These are phyloP conservation scores for Catharanthus roseus DNA, from an alignment of 257 asterid species.

Conservation along the genomic window DNA sequence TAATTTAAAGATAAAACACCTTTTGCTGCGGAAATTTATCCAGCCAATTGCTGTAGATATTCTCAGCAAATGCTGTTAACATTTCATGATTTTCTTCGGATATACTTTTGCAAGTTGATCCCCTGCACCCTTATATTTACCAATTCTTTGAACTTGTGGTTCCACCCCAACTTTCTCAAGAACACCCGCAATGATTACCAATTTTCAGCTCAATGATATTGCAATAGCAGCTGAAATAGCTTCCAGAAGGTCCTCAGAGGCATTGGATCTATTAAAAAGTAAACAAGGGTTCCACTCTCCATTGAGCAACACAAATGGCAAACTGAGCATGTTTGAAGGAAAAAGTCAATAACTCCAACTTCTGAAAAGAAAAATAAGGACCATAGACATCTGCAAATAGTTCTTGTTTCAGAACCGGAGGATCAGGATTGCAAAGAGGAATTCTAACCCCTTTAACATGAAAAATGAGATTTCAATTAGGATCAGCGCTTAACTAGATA, in stretches of 20 bases:
- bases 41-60: constrained; percentile 70
- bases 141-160: constrained; percentile 82
- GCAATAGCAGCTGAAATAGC: neutral
- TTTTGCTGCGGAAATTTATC: constrained; percentile 62
- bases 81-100: constrained; percentile 82
- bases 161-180: constrained; percentile 44
- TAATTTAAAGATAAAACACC: constrained; percentile 34
- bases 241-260: neutral
- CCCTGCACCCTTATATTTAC: constrained; percentile 92
- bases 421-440: neutral
- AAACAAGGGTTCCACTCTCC: neutral
- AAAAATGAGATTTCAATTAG: too few species aligned
- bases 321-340: neutral
- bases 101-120: constrained; percentile 75
- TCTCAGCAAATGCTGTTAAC: constrained; percentile 75
- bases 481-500: neutral
- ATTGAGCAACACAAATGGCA: neutral
- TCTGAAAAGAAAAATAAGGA: neutral
- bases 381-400: too few species aligned
- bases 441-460: too few species aligned
- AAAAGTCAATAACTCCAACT: constrained; percentile 5
- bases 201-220: neutral
- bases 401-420: neutral
- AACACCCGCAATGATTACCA: constrained; percentile 14
- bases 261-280: neutral